These are phyloP conservation scores for Colletotrichum tofieldiae DNA, from an alignment of 2,329 filamentous ascomycete species.

Conservation along the genomic window DNA sequence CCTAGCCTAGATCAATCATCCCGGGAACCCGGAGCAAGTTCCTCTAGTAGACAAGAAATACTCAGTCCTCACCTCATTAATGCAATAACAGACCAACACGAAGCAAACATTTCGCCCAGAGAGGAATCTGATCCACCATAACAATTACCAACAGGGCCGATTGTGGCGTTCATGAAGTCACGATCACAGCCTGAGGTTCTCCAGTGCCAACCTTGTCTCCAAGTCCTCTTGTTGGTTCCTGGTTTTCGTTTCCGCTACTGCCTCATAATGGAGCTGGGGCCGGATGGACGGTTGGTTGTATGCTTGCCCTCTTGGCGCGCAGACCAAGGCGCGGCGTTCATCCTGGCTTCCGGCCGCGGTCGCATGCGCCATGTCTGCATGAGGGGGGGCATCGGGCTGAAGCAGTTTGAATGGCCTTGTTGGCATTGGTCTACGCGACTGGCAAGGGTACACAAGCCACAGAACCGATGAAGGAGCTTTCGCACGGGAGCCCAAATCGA, in stretches of 20 bases:
- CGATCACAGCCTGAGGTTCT: not conserved
- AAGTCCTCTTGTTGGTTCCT: constrained; percentile 1
- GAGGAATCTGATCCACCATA: constrained; percentile 24
- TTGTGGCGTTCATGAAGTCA: not conserved
- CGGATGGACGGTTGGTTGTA: not conserved
- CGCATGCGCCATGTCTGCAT: constrained; percentile 1
- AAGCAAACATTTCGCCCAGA: constrained; percentile 33
- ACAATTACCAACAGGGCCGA: constrained; percentile 14
- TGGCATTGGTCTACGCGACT: not conserved
- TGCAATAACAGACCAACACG: not conserved
- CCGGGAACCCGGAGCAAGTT: constrained; percentile 22
- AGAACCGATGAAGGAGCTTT: not conserved
- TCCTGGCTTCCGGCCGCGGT: constrained; percentile 27
- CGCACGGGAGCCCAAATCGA: not conserved
- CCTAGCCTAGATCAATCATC: not conserved
- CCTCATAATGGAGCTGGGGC: not conserved
- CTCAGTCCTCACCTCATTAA: constrained; percentile 4
- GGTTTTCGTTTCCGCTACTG: not conserved
- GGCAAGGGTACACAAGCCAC: not conserved
- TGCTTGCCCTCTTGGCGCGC: not conserved
- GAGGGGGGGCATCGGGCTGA: not conserved
- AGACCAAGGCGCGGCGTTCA: constrained; percentile 14
- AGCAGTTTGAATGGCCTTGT: not conserved
- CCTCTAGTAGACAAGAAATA: constrained; percentile 3
- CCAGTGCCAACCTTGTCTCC: constrained; percentile 3